A percentile compares a stretch with the other conserved stretches of the same genome.
Conservation (phyloP, 2,329 filamentous ascomycete species). For the Fusarium protoensiforme region DNA sequence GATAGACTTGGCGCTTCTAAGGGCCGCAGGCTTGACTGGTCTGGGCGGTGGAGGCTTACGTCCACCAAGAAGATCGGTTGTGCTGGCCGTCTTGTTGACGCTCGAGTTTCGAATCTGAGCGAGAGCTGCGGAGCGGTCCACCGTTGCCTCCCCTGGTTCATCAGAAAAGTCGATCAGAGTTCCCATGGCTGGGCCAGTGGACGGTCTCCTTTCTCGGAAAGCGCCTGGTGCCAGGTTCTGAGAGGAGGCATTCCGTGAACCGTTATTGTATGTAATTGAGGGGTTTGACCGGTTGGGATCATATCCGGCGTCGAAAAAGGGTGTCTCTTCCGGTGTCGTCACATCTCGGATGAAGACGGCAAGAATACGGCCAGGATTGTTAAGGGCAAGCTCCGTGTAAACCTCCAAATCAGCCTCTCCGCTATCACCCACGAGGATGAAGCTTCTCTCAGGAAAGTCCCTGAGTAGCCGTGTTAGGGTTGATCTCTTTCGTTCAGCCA, state of each 20-base stretch:
- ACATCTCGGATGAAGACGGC: constrained; percentile 96
- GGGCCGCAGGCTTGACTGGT: constrained; percentile 67
- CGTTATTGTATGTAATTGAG: constrained; percentile 43
- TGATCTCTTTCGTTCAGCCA: constrained; percentile 92
- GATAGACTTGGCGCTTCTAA: constrained; percentile 59
- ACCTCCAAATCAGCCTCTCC: constrained; percentile 97
- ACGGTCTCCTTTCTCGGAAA: constrained; percentile 38
- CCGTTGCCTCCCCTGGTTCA: constrained; percentile 55
- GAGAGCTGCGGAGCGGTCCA: constrained; percentile 49
- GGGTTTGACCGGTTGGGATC: constrained; percentile 43
- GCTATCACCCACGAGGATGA: constrained; percentile 93
- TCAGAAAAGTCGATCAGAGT: constrained; percentile 71
- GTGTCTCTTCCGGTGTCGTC: constrained; percentile 77
- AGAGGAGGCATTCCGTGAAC: constrained; percentile 36
- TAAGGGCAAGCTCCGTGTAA: constrained; percentile 90
- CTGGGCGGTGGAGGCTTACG: constrained; percentile 61
- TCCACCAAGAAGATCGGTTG: constrained; percentile 45
- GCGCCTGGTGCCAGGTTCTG: constrained; percentile 40
- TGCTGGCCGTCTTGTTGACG: constrained; percentile 35
- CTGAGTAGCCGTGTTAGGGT: constrained; percentile 85
- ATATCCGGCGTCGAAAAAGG: constrained; percentile 79
- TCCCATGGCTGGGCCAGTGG: constrained; percentile 59
- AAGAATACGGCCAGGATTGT: constrained; percentile 84
- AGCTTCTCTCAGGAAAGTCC: constrained; percentile 90
- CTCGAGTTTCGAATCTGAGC: constrained; percentile 43